Base-by-base conservation (phyloP, 371 early-diverging fungal genomes). In the Paraphysoderma sedebokerense region DNA sequence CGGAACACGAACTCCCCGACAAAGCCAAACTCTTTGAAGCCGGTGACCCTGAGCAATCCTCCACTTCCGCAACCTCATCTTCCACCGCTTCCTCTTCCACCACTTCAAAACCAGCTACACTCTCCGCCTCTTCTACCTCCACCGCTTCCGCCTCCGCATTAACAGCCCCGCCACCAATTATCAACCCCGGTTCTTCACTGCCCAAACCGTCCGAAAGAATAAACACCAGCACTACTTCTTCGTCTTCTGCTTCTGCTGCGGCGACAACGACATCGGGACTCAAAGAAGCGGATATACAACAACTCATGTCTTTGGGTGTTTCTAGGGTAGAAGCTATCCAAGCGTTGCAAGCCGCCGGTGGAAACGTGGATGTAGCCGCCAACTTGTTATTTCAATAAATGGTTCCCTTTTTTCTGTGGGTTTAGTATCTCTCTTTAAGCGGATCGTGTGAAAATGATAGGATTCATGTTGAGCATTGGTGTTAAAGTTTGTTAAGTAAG, bases 1-100 rank as follows among this genome's bases (percentile, higher is more conserved):
- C 83, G 9, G 96, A 95, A 51, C 90, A 91, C 59, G 83, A 87
- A 57, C 62, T 92, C 7, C 93, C 96, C 3, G 78, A 74, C 41
- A 66, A 69, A 38, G 77, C 75, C 12, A 53, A 76, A 33, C 62
- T 60, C 49, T 63, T 68, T 29, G 67, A 2, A 12, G 26, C 11
- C 9, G 30, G 8, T 13, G n/a, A 4, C 6, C 19, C 15, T 23
- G 26, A 42, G 15, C 32, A 6, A 22, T 20, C 24, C 22, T n/a
- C 20, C 36, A 2, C 5, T 24, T n/a, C 20, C 41, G 22, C 15
- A 29, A 0, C 29, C n/a, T 19, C 49, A 5, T 11, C 17, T 44
- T 24, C 40, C 5, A 23, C 8, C 32, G 44, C 42, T 17, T 13
- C 32, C 24, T n/a, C 11, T 2, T 7, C 17, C 28, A 8, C 28